Evolutionary conservation across 345 rosid species (phyloP), one percentile per base, ranked within the genome.

Genomic region (Rhizophora apiculata): DNA sequence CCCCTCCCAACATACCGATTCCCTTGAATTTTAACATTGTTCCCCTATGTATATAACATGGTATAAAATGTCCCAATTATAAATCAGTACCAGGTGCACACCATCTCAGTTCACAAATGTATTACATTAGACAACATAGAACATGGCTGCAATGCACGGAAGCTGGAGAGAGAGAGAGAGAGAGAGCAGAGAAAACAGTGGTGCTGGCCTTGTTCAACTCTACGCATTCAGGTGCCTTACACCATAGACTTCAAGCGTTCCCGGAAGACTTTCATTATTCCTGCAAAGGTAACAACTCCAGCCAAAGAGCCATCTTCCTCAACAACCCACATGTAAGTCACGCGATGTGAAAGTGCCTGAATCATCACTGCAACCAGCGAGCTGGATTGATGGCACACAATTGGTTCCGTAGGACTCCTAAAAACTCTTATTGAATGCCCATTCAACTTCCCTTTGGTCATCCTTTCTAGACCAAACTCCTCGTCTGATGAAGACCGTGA

Each of bases 351-450:
- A 1, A 88, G 80, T 6, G 86, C 87, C 82, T 88, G 89, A 63
- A 88, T 85, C 82, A 88, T 84, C 66, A 88, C 87, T 0, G 90
- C 93, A 31, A 86, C 79, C 37, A 88, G 68, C 3, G 93, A 88
- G 73, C 80, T 86, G 86, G 83, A 73, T 6, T 89, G 86, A 67
- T 77, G 57, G 67, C 90, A 88, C 70, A 84, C 75, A 19, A 66
- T 79, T 15, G 74, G 84, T 61, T 79, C 85, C 0, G 85, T 78
- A 24, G 60, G 60, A 31, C 74, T 79, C 72, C 84, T 82, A 22
- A 34, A 74, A 32, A 64, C 70, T 56, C 75, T 79, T 3, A 76
- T 62, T 0, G 85, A 73, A 49, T 80, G 65, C 51, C 82, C 76
- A 24, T 78, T 60, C 0, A 74, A 10, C 48, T 68, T 74, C 39